Evolutionary conservation across 139 green algal species (phyloP).

Genomic region (Edaphochlamys debaryana): DNA sequence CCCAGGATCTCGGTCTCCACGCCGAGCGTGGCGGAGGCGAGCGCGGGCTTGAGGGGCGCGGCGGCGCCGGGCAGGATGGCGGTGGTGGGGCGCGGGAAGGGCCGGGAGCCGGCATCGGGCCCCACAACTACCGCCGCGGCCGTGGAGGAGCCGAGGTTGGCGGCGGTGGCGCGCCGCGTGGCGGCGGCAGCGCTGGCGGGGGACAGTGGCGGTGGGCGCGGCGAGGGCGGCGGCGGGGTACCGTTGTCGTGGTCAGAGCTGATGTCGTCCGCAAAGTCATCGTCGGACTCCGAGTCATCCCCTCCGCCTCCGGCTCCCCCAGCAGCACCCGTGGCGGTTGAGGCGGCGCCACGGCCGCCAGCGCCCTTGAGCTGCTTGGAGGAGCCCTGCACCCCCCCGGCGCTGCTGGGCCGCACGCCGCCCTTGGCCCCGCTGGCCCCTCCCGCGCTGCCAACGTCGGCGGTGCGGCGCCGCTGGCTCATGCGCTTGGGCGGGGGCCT

Average conservation of each 20-base stretch:
- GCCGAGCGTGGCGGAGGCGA: neutral
- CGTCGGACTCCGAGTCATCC: neutral
- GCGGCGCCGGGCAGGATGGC: neutral
- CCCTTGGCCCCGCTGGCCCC: neutral
- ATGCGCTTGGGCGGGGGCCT: constrained; percentile 40
- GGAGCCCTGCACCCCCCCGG: too few species aligned
- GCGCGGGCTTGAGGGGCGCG: neutral
- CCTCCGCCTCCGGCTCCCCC: too few species aligned
- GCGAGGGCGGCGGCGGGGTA: constrained; percentile 15
- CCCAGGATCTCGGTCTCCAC: neutral
- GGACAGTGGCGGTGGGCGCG: neutral
- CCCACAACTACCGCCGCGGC: neutral
- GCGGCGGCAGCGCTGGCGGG: neutral
- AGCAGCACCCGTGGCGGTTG: too few species aligned
- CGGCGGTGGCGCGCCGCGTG: neutral
- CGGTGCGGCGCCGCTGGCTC: neutral
- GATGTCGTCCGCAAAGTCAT: neutral
- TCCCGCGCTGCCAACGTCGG: neutral
- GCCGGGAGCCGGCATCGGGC: neutral
- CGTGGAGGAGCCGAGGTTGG: neutral
- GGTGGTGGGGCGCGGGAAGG: neutral
- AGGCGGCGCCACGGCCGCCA: too few species aligned
- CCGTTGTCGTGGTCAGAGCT: constrained; percentile 16
- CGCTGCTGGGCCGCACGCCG: too few species aligned
- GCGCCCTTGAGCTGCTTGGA: neutral